Evolutionary conservation across 306 rosid species (phyloP), one percentile per base, ranked within the genome.

Genomic region (Gynostemma pentaphyllum): DNA sequence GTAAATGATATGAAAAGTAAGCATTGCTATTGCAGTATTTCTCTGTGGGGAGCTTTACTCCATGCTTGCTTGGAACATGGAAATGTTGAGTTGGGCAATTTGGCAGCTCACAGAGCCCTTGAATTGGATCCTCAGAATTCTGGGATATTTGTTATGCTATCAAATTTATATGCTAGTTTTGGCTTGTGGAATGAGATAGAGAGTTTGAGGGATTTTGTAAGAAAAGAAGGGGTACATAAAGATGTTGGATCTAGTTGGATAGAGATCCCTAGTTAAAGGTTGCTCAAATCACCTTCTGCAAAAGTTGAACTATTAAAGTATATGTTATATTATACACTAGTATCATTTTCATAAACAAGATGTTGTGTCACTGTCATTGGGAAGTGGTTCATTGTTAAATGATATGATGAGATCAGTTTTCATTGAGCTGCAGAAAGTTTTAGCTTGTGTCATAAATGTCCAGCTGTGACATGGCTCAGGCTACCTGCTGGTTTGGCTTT

Each of bases 141-240:
- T 66, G 87, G 89, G 57, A 76, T 88, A 27, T 79, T 73, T 26
- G 49, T 85, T 34, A 44, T 82, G 82, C 64, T 88, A 51, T 82
- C 92, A 5, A 88, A 82, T 70, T 65, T 88, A 18, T 88, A 82
- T 65, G 89, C 94, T 3, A 67, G 69, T 16, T 81, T 82, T 63
- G 83, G 85, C 5, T 71, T 88, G 96, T 88, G 96, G 92, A 80
- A 85, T 70, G 89, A 85, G 69, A 79, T 82, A 77, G 82, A 67
- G 75, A 67, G 59, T 39, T 77, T 88, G 74, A 79, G 96, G 73
- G 68, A 65, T 23, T 40, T 70, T 54, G 78, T 82, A 75, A 79
- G 75, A 40, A 78, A 68, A 65, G 76, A 70, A 66, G 81, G 89
- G 39, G 67, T 88, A 45, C 74, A 57, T 61, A 88, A 88, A 81